Conservation (phyloP, 768 basidiomycete genomes). For the Sarcomyxa edulis region DNA sequence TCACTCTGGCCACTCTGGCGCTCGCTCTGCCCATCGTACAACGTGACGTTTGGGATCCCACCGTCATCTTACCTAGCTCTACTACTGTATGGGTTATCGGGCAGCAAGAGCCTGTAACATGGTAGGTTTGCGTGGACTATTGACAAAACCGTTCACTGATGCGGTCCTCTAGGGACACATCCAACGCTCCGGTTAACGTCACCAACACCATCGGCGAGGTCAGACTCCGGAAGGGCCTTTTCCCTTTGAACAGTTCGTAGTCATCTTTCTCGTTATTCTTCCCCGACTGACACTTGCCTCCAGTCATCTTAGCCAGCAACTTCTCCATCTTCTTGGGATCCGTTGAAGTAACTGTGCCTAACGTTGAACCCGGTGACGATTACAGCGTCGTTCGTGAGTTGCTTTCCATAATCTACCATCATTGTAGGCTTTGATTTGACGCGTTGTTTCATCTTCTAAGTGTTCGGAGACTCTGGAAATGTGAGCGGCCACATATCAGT, state of each 20-base stretch:
- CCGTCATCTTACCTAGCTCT: conserved; percentile 28
- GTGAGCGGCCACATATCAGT: too few relatives aligned
- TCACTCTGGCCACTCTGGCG: conserved; percentile 23
- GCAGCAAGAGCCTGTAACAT: conserved; percentile 33
- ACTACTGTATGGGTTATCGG: conserved; percentile 38
- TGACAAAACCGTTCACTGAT: background rate
- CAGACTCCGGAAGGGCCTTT: conserved; percentile 31
- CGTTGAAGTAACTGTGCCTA: conserved; percentile 28
- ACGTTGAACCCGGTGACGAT: conserved; percentile 24
- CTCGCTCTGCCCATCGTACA: conserved; percentile 23
- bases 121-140: too few relatives aligned
- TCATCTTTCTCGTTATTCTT: conserved; percentile 1
- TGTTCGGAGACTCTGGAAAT: conserved; percentile 48
- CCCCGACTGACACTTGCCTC: conserved; percentile 5
- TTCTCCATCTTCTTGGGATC: conserved; percentile 34
- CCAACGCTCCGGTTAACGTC: conserved; percentile 35
- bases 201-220: conserved; percentile 41
- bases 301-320: conserved; percentile 24
- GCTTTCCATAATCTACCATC: too few relatives aligned
- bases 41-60: conserved; percentile 48
- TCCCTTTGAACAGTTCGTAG: conserved; percentile 16
- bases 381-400: conserved; percentile 36
- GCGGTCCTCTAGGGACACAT: conserved; percentile 31
- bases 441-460: conserved; percentile 17
- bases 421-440: background rate